Evolutionary conservation across 2,329 filamentous ascomycete species (phyloP), one percentile per base, ranked within the genome.

Genomic region (Aspergillus intermedius): DNA sequence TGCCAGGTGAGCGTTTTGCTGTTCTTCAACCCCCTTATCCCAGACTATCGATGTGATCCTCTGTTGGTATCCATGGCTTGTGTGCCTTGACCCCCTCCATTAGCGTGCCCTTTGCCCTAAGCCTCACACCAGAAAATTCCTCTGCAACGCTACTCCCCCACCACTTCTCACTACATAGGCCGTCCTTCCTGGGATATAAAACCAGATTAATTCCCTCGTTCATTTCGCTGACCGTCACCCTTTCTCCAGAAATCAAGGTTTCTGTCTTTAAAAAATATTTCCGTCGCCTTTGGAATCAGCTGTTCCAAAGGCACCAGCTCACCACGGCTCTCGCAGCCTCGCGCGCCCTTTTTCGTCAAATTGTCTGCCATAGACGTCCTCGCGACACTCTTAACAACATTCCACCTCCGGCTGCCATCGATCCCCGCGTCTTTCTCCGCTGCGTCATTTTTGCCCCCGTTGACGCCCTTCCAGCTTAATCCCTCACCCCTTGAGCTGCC

Each of bases 401-500:
- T 62, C 71, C 70, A 60, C 69, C 70, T 68, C 67, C 69, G 69
- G 50, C 61, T 64, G 54, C 55, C 64, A 53, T 57, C 57, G 39
- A 51, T 54, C 49, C 53, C 60, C 60, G 58, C 59, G 37, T 47
- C 52, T 49, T 50, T 64, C 58, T 58, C 62, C 53, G 56, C 61
- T 69, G 58, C 67, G 68, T 60, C 69, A 64, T 64, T 66, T 68
- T 59, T 65, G 58, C 48, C 49, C 60, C 56, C 58, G 48, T 58
- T 66, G 59, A 65, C 66, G 57, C 59, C 63, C 58, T 59, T 60
- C 54, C 58, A 69, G 68, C 59, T 79, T 78, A 72, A 79, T 75
- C 69, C 75, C 80, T 71, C 74, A 80, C 74, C 74, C 75, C 73
- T 75, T 81, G 87, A 95, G 88, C 91, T 97, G 93, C 93, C 93